Percentiles rank a stretch among this genome's conserved stretches.
Evolutionary conservation across 2,329 filamentous ascomycete species (phyloP).

Genomic region (Thielaviopsis populi): DNA sequence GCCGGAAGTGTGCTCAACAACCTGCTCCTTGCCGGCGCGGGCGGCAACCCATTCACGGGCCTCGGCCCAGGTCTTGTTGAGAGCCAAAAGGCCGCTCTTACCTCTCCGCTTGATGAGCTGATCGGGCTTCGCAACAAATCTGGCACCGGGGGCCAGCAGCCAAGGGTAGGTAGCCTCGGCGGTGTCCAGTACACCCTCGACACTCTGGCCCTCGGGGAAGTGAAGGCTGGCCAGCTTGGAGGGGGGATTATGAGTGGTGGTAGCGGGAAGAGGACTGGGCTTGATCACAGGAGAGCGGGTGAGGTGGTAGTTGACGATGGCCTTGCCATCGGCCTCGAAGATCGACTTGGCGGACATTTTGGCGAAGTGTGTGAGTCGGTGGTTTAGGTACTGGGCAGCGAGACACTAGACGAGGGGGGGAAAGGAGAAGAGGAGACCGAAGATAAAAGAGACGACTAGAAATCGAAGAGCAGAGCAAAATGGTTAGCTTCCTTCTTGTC

Average conservation of each 20-base stretch:
- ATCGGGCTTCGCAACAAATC: slow-evolving; percentile 98
- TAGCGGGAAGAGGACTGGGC: slow-evolving; percentile 76
- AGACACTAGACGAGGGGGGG: slow-evolving; percentile 18
- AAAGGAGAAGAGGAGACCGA: background rate
- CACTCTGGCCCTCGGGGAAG: slow-evolving; percentile 77
- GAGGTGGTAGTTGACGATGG: slow-evolving; percentile 99
- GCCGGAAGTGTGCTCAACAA: slow-evolving; percentile 84
- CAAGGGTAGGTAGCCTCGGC: slow-evolving; percentile 95
- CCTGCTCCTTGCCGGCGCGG: slow-evolving; percentile 78
- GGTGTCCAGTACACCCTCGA: slow-evolving; percentile 77
- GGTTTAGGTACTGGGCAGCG: slow-evolving; percentile 18
- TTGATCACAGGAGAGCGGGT: slow-evolving; percentile 95
- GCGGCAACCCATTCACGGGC: slow-evolving; percentile 87
- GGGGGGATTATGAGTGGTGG: slow-evolving; percentile 80
- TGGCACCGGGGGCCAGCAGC: slow-evolving; percentile 68
- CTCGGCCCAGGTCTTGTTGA: slow-evolving; percentile 96
- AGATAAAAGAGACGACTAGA: background rate
- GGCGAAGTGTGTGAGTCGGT: slow-evolving; percentile 20
- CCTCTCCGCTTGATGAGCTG: slow-evolving; percentile 99
- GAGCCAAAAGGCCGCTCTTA: slow-evolving; percentile 88
- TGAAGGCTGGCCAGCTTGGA: slow-evolving; percentile 80
- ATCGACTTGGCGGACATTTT: slow-evolving; percentile 66
- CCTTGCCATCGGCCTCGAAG: slow-evolving; percentile 98
- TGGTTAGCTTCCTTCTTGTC: slow-evolving; percentile 10
- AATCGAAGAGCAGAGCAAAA: background rate